Evolutionary conservation across 768 basidiomycete species (phyloP).

Genomic region (Termitomyces sp.): DNA sequence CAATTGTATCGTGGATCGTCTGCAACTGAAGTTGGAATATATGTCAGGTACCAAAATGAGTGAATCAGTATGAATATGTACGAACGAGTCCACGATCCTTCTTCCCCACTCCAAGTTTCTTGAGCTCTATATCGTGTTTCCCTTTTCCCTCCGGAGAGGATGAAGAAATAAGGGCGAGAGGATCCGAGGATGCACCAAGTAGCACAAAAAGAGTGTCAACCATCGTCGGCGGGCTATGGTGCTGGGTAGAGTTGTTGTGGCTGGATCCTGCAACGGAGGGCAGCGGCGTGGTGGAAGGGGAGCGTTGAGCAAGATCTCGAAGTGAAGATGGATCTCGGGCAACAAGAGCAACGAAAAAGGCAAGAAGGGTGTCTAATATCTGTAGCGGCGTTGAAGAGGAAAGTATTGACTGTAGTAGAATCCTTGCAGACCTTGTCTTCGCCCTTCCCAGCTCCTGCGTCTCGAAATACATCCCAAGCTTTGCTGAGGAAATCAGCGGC

Average conservation of each 20-base stretch:
- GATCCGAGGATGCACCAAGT: constrained; percentile 36
- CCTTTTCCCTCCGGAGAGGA: constrained; percentile 6
- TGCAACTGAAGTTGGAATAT: constrained; percentile 22
- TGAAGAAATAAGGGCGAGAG: constrained; percentile 37
- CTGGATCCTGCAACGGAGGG: constrained; percentile 7
- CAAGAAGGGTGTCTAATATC: constrained; percentile 62
- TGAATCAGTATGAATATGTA: not conserved
- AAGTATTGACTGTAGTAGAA: not conserved
- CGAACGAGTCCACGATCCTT: constrained; percentile 54
- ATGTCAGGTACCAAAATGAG: not conserved
- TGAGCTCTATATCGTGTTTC: constrained; percentile 38
- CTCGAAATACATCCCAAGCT: constrained; percentile 63
- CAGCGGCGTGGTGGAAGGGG: constrained; percentile 6
- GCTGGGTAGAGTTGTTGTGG: constrained; percentile 9
- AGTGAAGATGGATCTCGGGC: constrained; percentile 55
- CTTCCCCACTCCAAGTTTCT: constrained; percentile 47
- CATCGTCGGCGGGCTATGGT: constrained; percentile 21
- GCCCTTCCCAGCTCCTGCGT: constrained; percentile 52
- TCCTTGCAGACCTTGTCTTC: constrained; percentile 44
- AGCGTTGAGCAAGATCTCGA: constrained; percentile 43
- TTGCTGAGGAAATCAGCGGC: constrained; percentile 66
- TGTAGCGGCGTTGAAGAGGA: constrained; percentile 18
- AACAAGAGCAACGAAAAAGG: constrained; percentile 58
- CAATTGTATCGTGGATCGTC: constrained; percentile 30
- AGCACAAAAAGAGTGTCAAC: constrained; percentile 40